Base-by-base conservation (phyloP, 1,139 yeast species). In the Lodderomyces theae region DNA sequence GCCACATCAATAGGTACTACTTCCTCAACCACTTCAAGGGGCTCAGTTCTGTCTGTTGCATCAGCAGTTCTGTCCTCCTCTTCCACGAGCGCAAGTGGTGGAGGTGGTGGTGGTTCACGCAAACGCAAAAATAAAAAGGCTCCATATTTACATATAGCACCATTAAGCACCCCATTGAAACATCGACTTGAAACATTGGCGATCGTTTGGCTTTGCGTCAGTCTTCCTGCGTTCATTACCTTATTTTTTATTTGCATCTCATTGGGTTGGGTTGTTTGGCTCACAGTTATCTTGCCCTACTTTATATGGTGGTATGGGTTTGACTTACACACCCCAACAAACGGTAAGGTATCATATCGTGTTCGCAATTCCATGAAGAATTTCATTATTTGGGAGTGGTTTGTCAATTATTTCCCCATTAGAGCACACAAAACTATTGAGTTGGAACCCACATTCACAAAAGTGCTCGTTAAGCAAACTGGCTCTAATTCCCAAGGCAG, bases 381-480 rank as follows among this genome's bases (percentile, higher is more conserved):
- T 30, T 57, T 80, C 35, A 56, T 64, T 3, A 51, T 84, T n/a
- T 90, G 95, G 94, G 76, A 72, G 43, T 75, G 80, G 66, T 87
- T 85, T 60, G 83, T 82, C 29, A 68, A 72, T 37, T 92, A 89
- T 61, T 92, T 85, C 62, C 97, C 97, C 0, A 79, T 92, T 13
- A 63, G 64, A 2, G 68, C 88, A n/a, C 84, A 82, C 60, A 86
- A 84, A 56, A 74, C 90, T 0, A 73, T 72, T 11, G 86, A 82
- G 12, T 68, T 90, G 42, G 80, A 77, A 47, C 96, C 97, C 1
- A 83, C 96, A 0, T 86, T 82, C 52, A 71, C 79, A 12, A 56
- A 58, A 12, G 63, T 66, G 6, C 33, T 50, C 12, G 54, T 56
- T 17, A 60, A 57, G 32, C 64, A 56, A 30, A 60, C 56, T 32